Conservation (phyloP, 2,329 filamentous ascomycete species). For the Penicillium expansum region DNA sequence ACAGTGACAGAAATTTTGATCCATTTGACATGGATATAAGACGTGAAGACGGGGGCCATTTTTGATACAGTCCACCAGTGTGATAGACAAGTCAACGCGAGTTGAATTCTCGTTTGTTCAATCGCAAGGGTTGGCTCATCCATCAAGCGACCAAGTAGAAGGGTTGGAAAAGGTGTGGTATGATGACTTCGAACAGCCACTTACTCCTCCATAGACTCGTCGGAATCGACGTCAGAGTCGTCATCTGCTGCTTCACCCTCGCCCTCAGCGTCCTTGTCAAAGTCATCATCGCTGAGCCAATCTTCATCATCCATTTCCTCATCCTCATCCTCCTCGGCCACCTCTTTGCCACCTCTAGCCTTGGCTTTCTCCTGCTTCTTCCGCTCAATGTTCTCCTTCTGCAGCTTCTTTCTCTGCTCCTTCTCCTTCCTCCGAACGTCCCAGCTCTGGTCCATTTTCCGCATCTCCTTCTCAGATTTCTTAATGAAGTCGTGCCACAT, state of each 20-base stretch:
- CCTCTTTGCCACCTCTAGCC: slow-evolving; percentile 45
- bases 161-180: not conserved
- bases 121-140: not conserved
- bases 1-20: slow-evolving; percentile 15
- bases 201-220: slow-evolving; percentile 46
- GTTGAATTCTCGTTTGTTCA: not conserved
- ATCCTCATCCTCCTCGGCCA: slow-evolving; percentile 51
- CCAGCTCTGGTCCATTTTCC: slow-evolving; percentile 79
- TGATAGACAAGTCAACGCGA: not conserved
- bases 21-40: slow-evolving; percentile 6
- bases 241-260: slow-evolving; percentile 32
- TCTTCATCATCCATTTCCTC: slow-evolving; percentile 54
- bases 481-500: slow-evolving; percentile 97
- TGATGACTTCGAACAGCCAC: not conserved
- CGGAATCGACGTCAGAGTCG: slow-evolving; percentile 43
- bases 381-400: slow-evolving; percentile 85
- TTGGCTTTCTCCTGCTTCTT: slow-evolving; percentile 68
- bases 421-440: slow-evolving; percentile 78
- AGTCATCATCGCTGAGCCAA: slow-evolving; percentile 54
- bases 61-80: slow-evolving; percentile 1
- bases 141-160: not conserved
- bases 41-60: not conserved
- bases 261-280: slow-evolving; percentile 46
- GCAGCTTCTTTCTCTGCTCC: slow-evolving; percentile 78
- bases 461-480: slow-evolving; percentile 75